phyloP scores from a whole-genome alignment of 257 asterid species.

The Gynochthodes officinalis region DNA sequence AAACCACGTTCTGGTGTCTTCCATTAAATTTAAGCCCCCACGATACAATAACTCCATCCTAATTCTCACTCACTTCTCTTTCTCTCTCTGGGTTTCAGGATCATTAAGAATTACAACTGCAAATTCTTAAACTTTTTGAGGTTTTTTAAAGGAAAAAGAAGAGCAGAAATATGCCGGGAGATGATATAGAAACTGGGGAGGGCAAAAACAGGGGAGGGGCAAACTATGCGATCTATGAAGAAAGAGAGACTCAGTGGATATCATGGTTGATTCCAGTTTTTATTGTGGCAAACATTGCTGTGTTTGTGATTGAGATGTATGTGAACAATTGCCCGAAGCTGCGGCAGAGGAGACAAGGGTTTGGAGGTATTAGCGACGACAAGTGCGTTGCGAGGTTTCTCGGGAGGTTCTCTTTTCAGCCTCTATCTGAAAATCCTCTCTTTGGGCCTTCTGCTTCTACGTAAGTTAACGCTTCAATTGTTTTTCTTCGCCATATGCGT shows the following conservation, averaged over 20 bases:
- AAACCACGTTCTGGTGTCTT: conserved; percentile 8
- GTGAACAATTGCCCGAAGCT: conserved; percentile 68
- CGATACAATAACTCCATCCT: background rate
- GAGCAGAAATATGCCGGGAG: conserved; percentile 36
- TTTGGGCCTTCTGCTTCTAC: conserved; percentile 87
- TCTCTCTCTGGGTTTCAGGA: background rate
- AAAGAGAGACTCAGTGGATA: conserved; percentile 52
- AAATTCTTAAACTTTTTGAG: background rate
- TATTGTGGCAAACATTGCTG: conserved; percentile 52
- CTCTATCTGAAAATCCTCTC: conserved; percentile 69
- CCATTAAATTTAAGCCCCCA: conserved; percentile 1
- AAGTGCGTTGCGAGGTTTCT: conserved; percentile 68
- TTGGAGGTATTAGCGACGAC: conserved; percentile 4
- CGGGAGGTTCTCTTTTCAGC: conserved; percentile 82
- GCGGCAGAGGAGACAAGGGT: conserved; percentile 19
- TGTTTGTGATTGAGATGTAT: conserved; percentile 70
- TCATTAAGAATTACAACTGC: background rate
- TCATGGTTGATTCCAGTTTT: conserved; percentile 80
- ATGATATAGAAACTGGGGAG: conserved; percentile 57
- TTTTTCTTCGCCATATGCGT: background rate
- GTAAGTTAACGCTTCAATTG: conserved; percentile 39
- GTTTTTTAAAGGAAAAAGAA: background rate
- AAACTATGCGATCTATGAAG: conserved; percentile 23
- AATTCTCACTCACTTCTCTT: background rate
- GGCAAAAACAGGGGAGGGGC: conserved; percentile 31